Conservation (phyloP, 2,329 filamentous ascomycete species). For the Cladosporium sp. region DNA sequence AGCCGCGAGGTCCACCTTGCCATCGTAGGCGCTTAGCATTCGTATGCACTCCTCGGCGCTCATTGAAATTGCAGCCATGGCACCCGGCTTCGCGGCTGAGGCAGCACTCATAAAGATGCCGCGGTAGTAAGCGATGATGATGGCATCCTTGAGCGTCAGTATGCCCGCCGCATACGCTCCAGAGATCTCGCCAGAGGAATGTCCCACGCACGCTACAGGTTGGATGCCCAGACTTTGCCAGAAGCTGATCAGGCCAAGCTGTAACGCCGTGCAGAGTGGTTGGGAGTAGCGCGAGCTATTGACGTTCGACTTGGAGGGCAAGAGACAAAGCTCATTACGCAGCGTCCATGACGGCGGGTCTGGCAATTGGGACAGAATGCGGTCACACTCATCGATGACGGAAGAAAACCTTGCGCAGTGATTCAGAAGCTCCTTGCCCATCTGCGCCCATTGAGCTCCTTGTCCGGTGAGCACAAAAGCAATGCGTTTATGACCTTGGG, state of each 20-base stretch:
- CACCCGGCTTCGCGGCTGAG: not conserved
- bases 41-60: constrained; percentile 1
- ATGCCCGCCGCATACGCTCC: constrained; percentile 26
- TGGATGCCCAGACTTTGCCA: constrained; percentile 20
- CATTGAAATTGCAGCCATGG: not conserved
- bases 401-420: too few relatives aligned
- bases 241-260: constrained; percentile 42
- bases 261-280: constrained; percentile 49
- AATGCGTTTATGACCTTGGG: too few relatives aligned
- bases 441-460: constrained; percentile 18
- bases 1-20: constrained; percentile 17
- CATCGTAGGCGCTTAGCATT: constrained; percentile 1
- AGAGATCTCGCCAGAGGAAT: constrained; percentile 29
- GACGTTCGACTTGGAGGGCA: too few relatives aligned
- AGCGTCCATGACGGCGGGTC: too few relatives aligned
- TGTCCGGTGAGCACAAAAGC: constrained; percentile 17
- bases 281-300: not conserved
- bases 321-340: too few relatives aligned
- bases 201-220: constrained; percentile 23
- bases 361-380: too few relatives aligned
- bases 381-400: too few relatives aligned
- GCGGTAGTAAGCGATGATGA: not conserved
- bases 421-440: constrained; percentile 20
- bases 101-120: not conserved
- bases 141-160: not conserved